Base-by-base conservation (phyloP, 768 basidiomycete genomes). In the Boletus subcaerulescens region DNA sequence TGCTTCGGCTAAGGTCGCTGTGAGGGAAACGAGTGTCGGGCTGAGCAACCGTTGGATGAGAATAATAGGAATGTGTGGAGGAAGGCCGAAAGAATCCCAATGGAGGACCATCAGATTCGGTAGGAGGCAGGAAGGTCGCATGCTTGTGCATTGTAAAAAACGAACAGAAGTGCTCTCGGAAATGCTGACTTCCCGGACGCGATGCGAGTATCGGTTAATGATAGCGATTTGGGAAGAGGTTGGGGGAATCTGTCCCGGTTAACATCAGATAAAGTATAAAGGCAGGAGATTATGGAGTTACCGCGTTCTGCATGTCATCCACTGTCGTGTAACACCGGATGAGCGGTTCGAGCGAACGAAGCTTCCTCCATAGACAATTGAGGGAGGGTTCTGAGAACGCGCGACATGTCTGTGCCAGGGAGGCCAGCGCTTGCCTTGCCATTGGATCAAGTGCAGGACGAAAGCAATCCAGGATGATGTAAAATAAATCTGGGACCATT, bases 21-120 rank as follows among this genome's bases (percentile, higher is more conserved):
- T 1, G 9, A 62, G 50, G 2, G 46, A 47, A 35, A 55, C 40
- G 18, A 62, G 60, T 1, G 53, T 33, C 20, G 60, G 56, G 38
- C 38, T 44, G 42, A 62, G 60, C 43, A 62, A 39, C 17, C 17
- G 53, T 26, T 50, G 57, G 20, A 62, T 52, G 41, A 46, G 44
- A 36, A 46, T 29, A 13, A 48, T 43, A 5, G 53, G 51, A 7
- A 42, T 29, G 15, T 38, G 10, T 8, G 13, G 10, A 18, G 33
- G 18, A 9, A 0, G 5, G 24, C 10, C 1, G 17, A 6, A 18
- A 22, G 50, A 20, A 22, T 13, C 29, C 54, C 55, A 63, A 7
- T 1, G 11, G 20, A 62, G 60, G n/a, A 17, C 29, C 48, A 8
- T 54, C 2, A 59, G 29, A 6, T 59, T 57, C 14, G 62, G 59